These are phyloP conservation scores for Zizania latifolia DNA, from an alignment of 176 grass and related monocot genomes.

Conservation along the genomic window DNA sequence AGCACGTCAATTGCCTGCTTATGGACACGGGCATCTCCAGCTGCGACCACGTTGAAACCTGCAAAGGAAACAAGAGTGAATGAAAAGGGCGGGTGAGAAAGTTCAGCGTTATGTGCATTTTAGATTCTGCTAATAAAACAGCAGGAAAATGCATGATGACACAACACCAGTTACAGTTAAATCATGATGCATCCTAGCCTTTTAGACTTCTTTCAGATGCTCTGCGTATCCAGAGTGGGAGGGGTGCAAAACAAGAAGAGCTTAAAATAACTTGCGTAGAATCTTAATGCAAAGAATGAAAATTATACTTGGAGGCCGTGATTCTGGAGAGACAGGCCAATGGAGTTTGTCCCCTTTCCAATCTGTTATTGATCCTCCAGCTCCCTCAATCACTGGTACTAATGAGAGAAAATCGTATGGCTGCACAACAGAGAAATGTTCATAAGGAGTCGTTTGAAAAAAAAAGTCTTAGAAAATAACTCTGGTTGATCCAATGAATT, in stretches of 20 bases:
- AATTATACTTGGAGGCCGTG: conserved; percentile 58
- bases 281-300: neutral
- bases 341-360: conserved; percentile 63
- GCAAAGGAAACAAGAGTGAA: conserved; percentile 3
- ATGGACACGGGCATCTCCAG: conserved; percentile 66
- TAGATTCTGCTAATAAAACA: neutral
- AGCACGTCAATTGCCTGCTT: conserved; percentile 43
- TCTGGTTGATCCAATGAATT: neutral
- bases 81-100: too few species aligned
- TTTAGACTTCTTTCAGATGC: neutral
- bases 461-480: neutral
- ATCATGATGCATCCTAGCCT: neutral
- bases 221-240: neutral
- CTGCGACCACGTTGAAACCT: conserved; percentile 87
- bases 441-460: neutral
- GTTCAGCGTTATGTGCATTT: neutral
- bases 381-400: conserved; percentile 82
- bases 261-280: neutral
- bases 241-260: neutral
- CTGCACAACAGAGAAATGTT: conserved; percentile 29
- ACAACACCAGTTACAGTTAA: neutral
- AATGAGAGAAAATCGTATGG: conserved; percentile 80
- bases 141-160: neutral
- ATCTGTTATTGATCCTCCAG: conserved; percentile 84
- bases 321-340: conserved; percentile 57